These are phyloP conservation scores for Blastocladiella emersonii DNA, from an alignment of 371 early-diverging fungal species.

Conservation along the genomic window DNA sequence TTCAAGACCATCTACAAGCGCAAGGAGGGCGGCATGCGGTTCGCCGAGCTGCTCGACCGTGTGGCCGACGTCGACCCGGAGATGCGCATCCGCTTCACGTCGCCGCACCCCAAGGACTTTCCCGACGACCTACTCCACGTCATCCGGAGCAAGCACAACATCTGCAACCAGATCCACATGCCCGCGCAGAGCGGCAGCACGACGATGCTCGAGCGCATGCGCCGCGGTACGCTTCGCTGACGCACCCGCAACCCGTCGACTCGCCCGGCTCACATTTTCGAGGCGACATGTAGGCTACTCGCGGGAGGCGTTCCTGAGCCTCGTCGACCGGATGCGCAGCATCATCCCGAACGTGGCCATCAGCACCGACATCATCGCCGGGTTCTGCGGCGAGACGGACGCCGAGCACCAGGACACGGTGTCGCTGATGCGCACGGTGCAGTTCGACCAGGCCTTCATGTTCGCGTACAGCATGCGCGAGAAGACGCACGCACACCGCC, in stretches of 20 bases:
- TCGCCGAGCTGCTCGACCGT: slow-evolving; percentile 56
- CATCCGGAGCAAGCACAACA: slow-evolving; percentile 48
- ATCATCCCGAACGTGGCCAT: slow-evolving; percentile 58
- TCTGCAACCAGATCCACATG: slow-evolving; percentile 60
- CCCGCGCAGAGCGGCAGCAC: slow-evolving; percentile 63
- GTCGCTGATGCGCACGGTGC: slow-evolving; percentile 44
- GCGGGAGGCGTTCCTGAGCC: slow-evolving; percentile 52
- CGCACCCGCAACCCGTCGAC: too few species aligned
- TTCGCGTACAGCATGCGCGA: slow-evolving; percentile 68
- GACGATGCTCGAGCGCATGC: slow-evolving; percentile 49
- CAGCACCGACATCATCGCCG: slow-evolving; percentile 60
- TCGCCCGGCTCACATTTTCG: neutral
- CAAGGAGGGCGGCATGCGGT: slow-evolving; percentile 57
- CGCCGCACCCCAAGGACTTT: slow-evolving; percentile 72
- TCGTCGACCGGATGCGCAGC: slow-evolving; percentile 44
- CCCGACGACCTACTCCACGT: slow-evolving; percentile 52
- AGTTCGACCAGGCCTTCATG: slow-evolving; percentile 66
- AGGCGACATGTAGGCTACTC: slow-evolving; percentile 29
- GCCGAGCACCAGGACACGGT: slow-evolving; percentile 56
- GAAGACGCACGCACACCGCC: slow-evolving; percentile 60
- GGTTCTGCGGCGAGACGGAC: slow-evolving; percentile 73
- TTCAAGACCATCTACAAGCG: slow-evolving; percentile 63
- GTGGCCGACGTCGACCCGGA: slow-evolving; percentile 55
- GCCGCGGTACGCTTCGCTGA: slow-evolving; percentile 38
- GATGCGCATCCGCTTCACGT: slow-evolving; percentile 65